Base-by-base conservation (phyloP, 352 stramenopile genomes). In the Pythium diclinum region DNA sequence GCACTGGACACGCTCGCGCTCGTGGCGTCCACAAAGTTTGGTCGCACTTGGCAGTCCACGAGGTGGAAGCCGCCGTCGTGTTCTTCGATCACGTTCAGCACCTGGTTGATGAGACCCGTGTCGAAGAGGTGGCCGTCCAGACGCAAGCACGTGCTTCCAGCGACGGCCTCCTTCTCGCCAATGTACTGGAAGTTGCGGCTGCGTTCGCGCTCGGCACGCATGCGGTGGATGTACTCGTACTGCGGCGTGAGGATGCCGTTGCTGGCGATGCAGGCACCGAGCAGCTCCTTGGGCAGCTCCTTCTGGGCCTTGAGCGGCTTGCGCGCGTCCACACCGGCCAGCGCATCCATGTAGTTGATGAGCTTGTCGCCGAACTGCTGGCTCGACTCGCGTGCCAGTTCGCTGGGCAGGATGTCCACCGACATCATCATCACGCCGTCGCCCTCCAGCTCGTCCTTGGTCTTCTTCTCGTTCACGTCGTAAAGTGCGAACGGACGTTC, bases 51-150 rank as follows among this genome's bases (percentile, higher is more conserved):
- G 61, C 92, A 98, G 56, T 98, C 84, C 30, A 95, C 77, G 56
- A 99, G 85, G 71, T 95, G 76, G 67, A 98, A 98, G 1, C 83
- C 78, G 57, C 91, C 94, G 36, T 85, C 75, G 63, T 94, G 79
- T 17, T 85, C 71, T 65, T 98, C 95, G 59, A 98, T 92, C 14
- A 97, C 78, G 76, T 98, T 96, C 13, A 98, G 76, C 8, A 98
- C 75, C 65, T 97, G 87, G 73, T 98, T 98, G 72, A 99, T 98
- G 23, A 98, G 73, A 28, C 92, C 92, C 10, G 88, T 97, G 83
- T 99, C 96, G 72, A 99, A 99, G 38, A 99, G 77, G 71, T 99
- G 95, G 3, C 95, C 96, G 59, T 97, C 74, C 6, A 97, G 67
- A 2, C 88, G 73, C 33, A 97, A 21, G 47, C 88, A 94, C 1